Evolutionary conservation across 805 yeast species (phyloP).

Genomic region (Candida sonorensis): DNA sequence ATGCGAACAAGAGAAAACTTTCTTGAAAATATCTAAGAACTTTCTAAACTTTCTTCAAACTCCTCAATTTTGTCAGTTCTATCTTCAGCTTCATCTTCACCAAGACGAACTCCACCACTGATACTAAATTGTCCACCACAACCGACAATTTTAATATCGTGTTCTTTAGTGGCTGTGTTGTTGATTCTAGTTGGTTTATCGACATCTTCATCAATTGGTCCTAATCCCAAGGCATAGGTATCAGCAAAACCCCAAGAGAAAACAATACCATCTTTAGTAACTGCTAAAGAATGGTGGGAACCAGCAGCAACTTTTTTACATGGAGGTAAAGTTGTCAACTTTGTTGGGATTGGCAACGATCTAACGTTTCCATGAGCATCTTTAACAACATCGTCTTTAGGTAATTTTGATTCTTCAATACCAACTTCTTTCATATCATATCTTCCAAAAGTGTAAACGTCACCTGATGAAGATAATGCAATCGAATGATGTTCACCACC

Average conservation of each 20-base stretch:
- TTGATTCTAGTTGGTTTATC: slow-evolving; percentile 82
- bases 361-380: slow-evolving; percentile 79
- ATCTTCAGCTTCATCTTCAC: slow-evolving; percentile 44
- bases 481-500: slow-evolving; percentile 96
- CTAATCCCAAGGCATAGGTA: slow-evolving; percentile 93
- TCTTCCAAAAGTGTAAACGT: slow-evolving; percentile 82
- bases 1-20: too few species aligned
- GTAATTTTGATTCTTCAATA: slow-evolving; percentile 56
- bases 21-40: neutral
- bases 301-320: slow-evolving; percentile 68
- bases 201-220: slow-evolving; percentile 76
- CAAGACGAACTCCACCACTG: slow-evolving; percentile 67
- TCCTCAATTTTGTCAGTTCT: slow-evolving; percentile 47
- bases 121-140: slow-evolving; percentile 97
- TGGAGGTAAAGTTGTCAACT: slow-evolving; percentile 50
- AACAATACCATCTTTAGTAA: slow-evolving; percentile 75
- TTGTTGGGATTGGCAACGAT: slow-evolving; percentile 81
- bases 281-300: slow-evolving; percentile 87
- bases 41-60: slow-evolving; percentile 30
- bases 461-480: slow-evolving; percentile 66
- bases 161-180: slow-evolving; percentile 87
- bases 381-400: slow-evolving; percentile 57
- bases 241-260: slow-evolving; percentile 99
- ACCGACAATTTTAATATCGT: slow-evolving; percentile 65
- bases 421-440: slow-evolving; percentile 93